Evolutionary conservation across 1,284 basidiomycete species (phyloP).

Genomic region (Phylloporus sp.): DNA sequence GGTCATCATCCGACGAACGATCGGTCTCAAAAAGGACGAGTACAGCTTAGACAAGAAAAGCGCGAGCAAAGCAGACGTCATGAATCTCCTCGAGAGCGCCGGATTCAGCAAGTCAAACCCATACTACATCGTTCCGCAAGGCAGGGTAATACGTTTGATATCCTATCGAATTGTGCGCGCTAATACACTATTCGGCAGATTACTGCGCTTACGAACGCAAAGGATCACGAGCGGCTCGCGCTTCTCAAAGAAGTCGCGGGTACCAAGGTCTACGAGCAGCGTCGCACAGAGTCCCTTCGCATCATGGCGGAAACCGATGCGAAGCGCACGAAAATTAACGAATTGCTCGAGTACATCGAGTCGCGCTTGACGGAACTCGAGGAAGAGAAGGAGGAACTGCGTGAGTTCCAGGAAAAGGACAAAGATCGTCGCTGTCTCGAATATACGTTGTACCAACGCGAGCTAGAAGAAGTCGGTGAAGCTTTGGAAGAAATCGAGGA

Average conservation of each 20-base stretch:
- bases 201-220: conserved; percentile 95
- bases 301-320: conserved; percentile 97
- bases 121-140: conserved; percentile 99
- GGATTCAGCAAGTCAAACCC: conserved; percentile 98
- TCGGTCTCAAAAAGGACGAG: conserved; percentile 98
- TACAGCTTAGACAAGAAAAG: conserved; percentile 97
- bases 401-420: conserved; percentile 96
- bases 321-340: conserved; percentile 91
- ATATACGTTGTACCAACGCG: conserved; percentile 92
- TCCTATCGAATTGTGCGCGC: not conserved
- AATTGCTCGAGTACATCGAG: conserved; percentile 91
- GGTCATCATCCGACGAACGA: conserved; percentile 88
- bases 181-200: conserved; percentile 62
- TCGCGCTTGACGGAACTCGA: conserved; percentile 90
- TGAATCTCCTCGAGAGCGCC: conserved; percentile 94
- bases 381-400: conserved; percentile 96
- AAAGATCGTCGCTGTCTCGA: conserved; percentile 94
- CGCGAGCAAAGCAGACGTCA: conserved; percentile 95
- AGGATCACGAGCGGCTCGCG: conserved; percentile 92
- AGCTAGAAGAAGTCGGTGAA: conserved; percentile 88
- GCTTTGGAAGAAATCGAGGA: conserved; percentile 86
- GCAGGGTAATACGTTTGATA: conserved; percentile 70
- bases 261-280: conserved; percentile 97
- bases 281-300: conserved; percentile 88
- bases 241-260: conserved; percentile 98